A percentile compares a stretch with the other conserved stretches of the same genome.
phyloP scores from a whole-genome alignment of 148 eudicot genomes.

The Rhododendron williamsianum region DNA sequence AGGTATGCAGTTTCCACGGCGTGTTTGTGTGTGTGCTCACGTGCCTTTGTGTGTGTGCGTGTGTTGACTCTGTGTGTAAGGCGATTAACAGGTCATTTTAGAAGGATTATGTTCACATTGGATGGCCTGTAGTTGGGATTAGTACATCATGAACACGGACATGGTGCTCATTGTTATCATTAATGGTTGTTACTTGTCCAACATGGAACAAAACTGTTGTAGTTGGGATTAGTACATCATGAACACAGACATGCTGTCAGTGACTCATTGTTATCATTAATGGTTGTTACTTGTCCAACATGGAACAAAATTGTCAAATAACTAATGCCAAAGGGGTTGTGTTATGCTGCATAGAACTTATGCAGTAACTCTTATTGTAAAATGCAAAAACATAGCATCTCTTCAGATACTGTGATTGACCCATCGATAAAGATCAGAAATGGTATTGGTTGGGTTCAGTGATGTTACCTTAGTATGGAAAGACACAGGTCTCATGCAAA shows the following conservation, averaged over 20 bases:
- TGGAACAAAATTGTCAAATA: background rate
- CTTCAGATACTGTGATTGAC: background rate
- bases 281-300: background rate
- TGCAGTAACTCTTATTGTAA: background rate
- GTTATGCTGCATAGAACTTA: background rate
- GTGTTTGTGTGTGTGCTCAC: background rate
- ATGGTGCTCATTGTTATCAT: background rate
- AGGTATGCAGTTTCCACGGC: slow-evolving; percentile 38
- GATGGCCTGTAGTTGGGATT: background rate
- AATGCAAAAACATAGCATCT: background rate
- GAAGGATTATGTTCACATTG: background rate
- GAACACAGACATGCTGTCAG: background rate
- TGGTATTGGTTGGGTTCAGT: background rate
- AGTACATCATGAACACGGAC: background rate
- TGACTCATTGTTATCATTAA: background rate
- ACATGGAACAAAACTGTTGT: background rate
- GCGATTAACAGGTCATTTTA: background rate
- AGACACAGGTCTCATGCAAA: background rate
- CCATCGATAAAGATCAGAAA: background rate
- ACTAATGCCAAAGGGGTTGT: background rate
- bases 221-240: background rate
- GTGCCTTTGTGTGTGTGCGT: background rate
- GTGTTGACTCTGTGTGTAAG: background rate
- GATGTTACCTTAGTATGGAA: background rate
- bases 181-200: background rate